Evolutionary conservation across 208 protist genomes (phyloP), one percentile per base, ranked within the genome.

Genomic region (Leishmania tropica): DNA sequence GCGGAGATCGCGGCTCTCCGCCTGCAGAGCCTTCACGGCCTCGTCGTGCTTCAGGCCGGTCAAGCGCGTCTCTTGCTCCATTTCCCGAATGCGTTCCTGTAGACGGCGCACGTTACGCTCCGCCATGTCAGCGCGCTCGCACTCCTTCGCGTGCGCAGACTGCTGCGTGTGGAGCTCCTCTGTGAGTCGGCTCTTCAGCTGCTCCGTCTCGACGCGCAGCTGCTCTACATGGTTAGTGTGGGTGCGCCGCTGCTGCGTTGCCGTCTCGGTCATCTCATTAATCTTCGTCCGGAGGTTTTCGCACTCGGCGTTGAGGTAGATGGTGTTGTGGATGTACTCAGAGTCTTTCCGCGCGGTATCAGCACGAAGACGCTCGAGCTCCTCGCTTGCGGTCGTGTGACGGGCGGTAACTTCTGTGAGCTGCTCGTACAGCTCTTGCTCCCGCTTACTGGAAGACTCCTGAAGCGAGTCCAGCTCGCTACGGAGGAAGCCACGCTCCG

Each of bases 301-400:
- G 65, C 89, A 86, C 83, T 96, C 90, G 21, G 95, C 92, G 74
- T 88, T 96, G 51, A 95, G 80, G 75, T 91, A 95, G 68, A 98
- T 90, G 45, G 88, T 86, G 84, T 93, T 93, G 76, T 96, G 91
- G 40, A 90, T 87, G 76, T 93, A 95, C 68, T 92, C 89, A 65
- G 91, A 77, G 58, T 98, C 95, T 84, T 94, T 94, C 78, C 81
- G 60, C 53, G 85, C 67, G n/a, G 89, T 73, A 21, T 77, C 58
- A 31, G 65, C 51, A 24, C 80, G 88, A 19, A 95, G 80, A 19
- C 84, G 88, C 70, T 88, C 84, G 17, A 91, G 54, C 84, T 96
- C 88, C 78, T 94, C 89, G 35, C 86, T 78, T 58, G 88, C 70
- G 31, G 85, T 76, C 42, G 95, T 91, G 75, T 96, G 90, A 71